A percentile compares a stretch with the other conserved stretches of the same genome.
These are phyloP conservation scores for Microcyclospora pomicola DNA, from an alignment of 2,329 filamentous ascomycete genomes.

Conservation along the genomic window DNA sequence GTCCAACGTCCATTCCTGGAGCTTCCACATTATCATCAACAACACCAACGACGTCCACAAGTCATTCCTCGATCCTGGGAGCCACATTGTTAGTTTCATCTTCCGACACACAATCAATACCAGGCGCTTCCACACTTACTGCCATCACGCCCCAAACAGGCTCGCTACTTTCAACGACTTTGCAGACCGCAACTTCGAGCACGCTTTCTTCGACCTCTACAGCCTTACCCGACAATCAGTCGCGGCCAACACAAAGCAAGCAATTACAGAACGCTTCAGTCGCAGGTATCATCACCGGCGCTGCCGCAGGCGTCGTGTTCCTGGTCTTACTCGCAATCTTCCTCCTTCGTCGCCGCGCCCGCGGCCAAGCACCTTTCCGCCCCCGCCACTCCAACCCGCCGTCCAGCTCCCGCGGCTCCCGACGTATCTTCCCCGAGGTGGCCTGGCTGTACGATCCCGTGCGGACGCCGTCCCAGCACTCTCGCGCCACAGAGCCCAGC, in stretches of 20 bases:
- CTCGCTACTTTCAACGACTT: too few species aligned
- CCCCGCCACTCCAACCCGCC: not conserved
- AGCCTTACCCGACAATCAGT: too few species aligned
- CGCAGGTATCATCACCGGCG: conserved; percentile 9
- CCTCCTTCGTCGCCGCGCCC: conserved; percentile 5
- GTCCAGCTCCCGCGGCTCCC: conserved; percentile 1
- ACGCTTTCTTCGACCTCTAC: too few species aligned
- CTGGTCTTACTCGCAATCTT: conserved; percentile 5
- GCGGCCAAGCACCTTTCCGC: conserved; percentile 3
- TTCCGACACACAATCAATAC: not conserved
- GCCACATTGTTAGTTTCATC: not conserved
- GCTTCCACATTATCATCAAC: not conserved
- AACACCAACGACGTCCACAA: not conserved
- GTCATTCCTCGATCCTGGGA: not conserved
- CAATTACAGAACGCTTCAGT: conserved; percentile 8
- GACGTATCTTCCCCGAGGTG: conserved; percentile 6
- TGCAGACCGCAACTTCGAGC: too few species aligned
- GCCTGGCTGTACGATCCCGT: conserved; percentile 10
- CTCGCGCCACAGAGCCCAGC: not conserved
- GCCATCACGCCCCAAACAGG: not conserved
- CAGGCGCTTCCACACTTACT: conserved; percentile 1
- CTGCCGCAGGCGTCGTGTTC: conserved; percentile 7
- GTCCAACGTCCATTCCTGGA: not conserved
- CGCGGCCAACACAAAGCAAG: not conserved
- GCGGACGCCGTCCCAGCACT: not conserved